A percentile compares a stretch with the other conserved stretches of the same genome.
These are phyloP conservation scores for Pichia kudriavzevii DNA, from an alignment of 1,139 yeast species.

Conservation along the genomic window DNA sequence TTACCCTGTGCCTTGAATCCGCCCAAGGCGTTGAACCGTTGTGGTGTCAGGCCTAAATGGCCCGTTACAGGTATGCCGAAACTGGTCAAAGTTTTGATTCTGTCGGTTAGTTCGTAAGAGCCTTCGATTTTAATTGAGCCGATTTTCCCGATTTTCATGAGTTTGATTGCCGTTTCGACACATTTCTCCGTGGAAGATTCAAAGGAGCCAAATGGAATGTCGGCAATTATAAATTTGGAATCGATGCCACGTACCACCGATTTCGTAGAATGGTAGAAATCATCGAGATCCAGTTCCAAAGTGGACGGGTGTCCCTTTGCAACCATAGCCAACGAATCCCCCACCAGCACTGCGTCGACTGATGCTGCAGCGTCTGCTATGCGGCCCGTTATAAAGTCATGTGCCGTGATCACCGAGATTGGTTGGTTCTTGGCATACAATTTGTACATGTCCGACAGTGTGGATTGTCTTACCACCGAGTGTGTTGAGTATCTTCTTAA, in stretches of 20 bases:
- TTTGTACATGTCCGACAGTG: conserved; percentile 38
- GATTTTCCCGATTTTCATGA: conserved; percentile 57
- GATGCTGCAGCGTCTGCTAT: conserved; percentile 58
- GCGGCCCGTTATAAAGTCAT: conserved; percentile 72
- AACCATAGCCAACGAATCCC: conserved; percentile 92
- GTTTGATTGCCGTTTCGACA: conserved; percentile 48
- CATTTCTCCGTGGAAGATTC: conserved; percentile 65
- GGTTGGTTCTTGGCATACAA: conserved; percentile 36
- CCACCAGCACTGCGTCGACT: conserved; percentile 69
- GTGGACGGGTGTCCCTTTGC: conserved; percentile 78
- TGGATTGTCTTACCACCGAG: conserved; percentile 13
- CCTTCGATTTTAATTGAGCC: conserved; percentile 90
- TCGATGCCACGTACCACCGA: conserved; percentile 70
- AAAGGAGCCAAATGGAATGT: conserved; percentile 82
- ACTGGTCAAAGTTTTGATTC: conserved; percentile 44
- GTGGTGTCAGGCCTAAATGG: conserved; percentile 91
- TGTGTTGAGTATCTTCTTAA: conserved; percentile 8
- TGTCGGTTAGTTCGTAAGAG: conserved; percentile 46
- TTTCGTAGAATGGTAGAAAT: conserved; percentile 65
- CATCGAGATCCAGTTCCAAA: conserved; percentile 67
- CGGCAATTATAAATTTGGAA: conserved; percentile 68
- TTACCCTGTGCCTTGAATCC: conserved; percentile 87
- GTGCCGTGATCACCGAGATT: conserved; percentile 75
- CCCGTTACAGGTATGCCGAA: conserved; percentile 89
- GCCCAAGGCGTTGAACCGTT: conserved; percentile 67